Conservation (phyloP, 495 filamentous ascomycete species). For the Penicillium ucsense region DNA sequence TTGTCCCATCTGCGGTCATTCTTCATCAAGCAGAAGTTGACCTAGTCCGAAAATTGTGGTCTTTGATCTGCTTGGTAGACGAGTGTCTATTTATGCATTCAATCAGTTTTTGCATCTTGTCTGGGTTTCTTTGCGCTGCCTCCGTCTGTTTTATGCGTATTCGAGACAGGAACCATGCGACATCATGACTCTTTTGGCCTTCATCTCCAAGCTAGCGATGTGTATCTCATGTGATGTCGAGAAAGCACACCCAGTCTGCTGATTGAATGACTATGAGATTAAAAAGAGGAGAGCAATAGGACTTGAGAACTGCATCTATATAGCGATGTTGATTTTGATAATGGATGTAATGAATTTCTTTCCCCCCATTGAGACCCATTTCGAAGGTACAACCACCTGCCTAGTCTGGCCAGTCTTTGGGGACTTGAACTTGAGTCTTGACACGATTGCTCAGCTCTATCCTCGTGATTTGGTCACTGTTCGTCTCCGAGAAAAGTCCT, state of each 20-base stretch:
- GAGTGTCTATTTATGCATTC: neutral
- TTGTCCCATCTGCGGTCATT: slow-evolving; percentile 88
- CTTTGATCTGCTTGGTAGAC: too few species aligned
- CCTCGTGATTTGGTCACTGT: too few species aligned
- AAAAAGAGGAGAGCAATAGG: slow-evolving; percentile 8
- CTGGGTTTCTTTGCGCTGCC: slow-evolving; percentile 7
- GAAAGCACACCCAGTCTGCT: too few species aligned
- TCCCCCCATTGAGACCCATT: neutral
- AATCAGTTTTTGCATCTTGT: slow-evolving; percentile 15
- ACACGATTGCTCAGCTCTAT: too few species aligned
- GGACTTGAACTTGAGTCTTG: too few species aligned
- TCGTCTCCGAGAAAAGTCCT: too few species aligned
- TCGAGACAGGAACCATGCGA: too few species aligned
- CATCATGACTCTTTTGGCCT: too few species aligned
- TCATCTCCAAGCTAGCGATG: too few species aligned
- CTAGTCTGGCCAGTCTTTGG: too few species aligned
- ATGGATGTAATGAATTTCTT: slow-evolving; percentile 26
- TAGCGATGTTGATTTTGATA: slow-evolving; percentile 22
- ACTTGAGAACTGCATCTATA: slow-evolving; percentile 10
- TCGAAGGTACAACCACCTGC: too few species aligned
- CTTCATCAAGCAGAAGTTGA: slow-evolving; percentile 99
- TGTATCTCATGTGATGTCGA: too few species aligned
- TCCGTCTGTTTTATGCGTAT: slow-evolving; percentile 8
- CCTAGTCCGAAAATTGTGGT: slow-evolving; percentile 21
- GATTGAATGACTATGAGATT: neutral